phyloP scores from a whole-genome alignment of 139 green algal species.

The Coelastrella sp. region DNA sequence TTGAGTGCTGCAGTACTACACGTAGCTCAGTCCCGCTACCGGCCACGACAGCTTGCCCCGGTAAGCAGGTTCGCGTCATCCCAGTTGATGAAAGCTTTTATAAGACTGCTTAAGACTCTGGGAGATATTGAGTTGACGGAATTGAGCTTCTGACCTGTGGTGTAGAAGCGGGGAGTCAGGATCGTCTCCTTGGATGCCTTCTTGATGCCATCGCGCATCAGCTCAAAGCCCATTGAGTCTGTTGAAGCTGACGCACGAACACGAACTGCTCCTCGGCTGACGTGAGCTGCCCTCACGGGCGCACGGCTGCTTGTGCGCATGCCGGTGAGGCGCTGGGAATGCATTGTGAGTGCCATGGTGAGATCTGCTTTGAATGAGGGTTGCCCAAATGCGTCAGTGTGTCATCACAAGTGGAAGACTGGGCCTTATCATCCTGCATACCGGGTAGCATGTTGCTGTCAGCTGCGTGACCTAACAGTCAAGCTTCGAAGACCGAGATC shows the following conservation, averaged over 20 bases:
- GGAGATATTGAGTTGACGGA: too few relatives aligned
- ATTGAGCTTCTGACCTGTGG: constrained; percentile 60
- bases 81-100: too few relatives aligned
- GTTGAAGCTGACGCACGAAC: constrained; percentile 16
- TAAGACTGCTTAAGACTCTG: too few relatives aligned
- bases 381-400: neutral
- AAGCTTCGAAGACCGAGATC: constrained; percentile 1
- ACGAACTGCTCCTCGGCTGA: neutral
- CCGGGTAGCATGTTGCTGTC: neutral
- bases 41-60: neutral
- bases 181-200: constrained; percentile 82
- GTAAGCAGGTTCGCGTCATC: too few relatives aligned
- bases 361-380: neutral
- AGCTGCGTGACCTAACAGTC: constrained; percentile 35
- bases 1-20: neutral
- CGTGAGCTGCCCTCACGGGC: constrained; percentile 10
- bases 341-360: constrained; percentile 36
- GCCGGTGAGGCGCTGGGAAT: constrained; percentile 25
- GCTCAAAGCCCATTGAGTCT: constrained; percentile 77
- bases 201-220: constrained; percentile 92
- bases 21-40: neutral
- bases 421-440: neutral
- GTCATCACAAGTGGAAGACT: neutral
- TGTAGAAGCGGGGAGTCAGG: constrained; percentile 96
- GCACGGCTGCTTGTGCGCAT: neutral